Conservation (phyloP, 2,329 filamentous ascomycete species). For the Emmonsia crescens region DNA sequence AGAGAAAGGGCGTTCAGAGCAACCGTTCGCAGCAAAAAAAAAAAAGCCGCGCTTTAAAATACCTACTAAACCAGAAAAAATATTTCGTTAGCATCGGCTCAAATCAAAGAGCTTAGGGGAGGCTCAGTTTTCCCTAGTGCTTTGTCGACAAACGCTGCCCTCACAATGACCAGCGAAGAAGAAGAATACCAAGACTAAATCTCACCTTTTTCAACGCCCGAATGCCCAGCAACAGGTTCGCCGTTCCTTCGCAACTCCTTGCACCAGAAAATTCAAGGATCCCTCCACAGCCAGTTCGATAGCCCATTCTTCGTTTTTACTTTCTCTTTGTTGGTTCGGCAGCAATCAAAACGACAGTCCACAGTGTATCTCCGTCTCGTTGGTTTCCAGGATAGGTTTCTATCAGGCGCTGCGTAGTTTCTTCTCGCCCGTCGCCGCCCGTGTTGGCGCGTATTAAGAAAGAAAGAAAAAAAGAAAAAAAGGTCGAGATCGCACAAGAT, state of each 20-base stretch:
- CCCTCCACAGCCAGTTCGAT: not conserved
- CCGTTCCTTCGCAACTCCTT: not conserved
- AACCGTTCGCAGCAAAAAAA: not conserved
- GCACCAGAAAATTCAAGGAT: not conserved
- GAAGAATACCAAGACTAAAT: not conserved
- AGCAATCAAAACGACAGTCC: not conserved
- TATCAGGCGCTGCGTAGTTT: not conserved
- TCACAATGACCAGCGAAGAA: not conserved
- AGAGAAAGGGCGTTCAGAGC: not conserved
- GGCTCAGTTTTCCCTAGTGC: conserved; percentile 7
- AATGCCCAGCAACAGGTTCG: not conserved
- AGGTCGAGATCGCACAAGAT: no score
- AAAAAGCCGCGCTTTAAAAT: not conserved
- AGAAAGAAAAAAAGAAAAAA: no score
- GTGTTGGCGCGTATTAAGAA: not conserved
- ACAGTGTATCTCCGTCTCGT: not conserved
- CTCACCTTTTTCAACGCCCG: not conserved
- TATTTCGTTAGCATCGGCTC: conserved; percentile 14
- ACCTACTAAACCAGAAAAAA: conserved; percentile 8
- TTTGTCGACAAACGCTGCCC: not conserved
- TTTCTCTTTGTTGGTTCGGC: not conserved
- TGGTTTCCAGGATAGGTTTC: no score
- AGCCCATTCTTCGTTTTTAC: conserved; percentile 1
- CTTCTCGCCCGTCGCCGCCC: not conserved
- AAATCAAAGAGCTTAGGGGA: conserved; percentile 15